A percentile compares a stretch with the other conserved stretches of the same genome.
Evolutionary conservation across 1,139 yeast species (phyloP).

Genomic region (Hansenula lynferdii): DNA sequence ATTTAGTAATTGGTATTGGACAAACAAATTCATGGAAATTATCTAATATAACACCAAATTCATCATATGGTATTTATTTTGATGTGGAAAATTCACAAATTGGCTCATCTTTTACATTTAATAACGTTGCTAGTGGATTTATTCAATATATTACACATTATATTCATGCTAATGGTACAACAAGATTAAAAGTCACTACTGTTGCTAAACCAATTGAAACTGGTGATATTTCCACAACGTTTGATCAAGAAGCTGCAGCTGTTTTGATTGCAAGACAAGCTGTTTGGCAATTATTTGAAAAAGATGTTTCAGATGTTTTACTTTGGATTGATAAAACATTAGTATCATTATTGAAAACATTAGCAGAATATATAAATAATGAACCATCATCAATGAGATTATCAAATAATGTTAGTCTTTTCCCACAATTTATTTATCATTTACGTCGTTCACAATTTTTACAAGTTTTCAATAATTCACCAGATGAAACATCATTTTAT

Average conservation of each 20-base stretch:
- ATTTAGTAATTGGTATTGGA: conserved; percentile 39
- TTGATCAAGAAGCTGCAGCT: conserved; percentile 71
- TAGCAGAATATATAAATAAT: conserved; percentile 71
- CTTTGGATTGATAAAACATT: conserved; percentile 71
- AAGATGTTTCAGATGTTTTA: conserved; percentile 51
- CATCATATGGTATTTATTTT: conserved; percentile 53
- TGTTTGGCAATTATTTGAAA: conserved; percentile 62
- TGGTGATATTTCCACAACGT: conserved; percentile 31
- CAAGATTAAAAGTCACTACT: conserved; percentile 47
- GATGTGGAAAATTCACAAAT: conserved; percentile 36
- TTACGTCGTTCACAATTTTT: conserved; percentile 66
- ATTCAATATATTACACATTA: conserved; percentile 76
- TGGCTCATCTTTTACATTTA: conserved; percentile 7
- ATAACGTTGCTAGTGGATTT: conserved; percentile 38
- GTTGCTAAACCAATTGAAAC: conserved; percentile 33
- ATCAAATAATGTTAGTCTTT: conserved; percentile 60
- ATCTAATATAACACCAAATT: conserved; percentile 49
- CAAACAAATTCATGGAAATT: conserved; percentile 59
- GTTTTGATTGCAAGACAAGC: conserved; percentile 72
- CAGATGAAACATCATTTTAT: conserved; percentile 71
- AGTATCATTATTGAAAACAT: conserved; percentile 66
- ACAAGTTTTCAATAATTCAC: conserved; percentile 70
- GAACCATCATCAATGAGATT: conserved; percentile 61
- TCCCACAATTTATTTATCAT: conserved; percentile 74
- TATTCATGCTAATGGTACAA: conserved; percentile 49